A percentile compares a stretch with the other conserved stretches of the same genome.
Conservation (phyloP, 768 basidiomycete species). For the Suillus cothurnatus region DNA sequence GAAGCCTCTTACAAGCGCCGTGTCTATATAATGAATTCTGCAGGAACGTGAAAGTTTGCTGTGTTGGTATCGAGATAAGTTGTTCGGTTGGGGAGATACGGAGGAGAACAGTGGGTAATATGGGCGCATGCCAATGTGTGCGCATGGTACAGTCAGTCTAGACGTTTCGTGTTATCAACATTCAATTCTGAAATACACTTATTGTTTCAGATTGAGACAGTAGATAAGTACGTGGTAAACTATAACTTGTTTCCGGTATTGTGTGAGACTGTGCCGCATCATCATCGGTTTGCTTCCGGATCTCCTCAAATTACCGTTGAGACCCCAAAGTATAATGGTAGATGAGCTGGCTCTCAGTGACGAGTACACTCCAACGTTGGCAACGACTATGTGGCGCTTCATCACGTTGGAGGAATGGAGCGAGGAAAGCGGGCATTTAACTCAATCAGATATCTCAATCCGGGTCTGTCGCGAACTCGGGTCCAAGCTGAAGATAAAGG, state of each 20-base stretch:
- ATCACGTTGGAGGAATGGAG: too few relatives aligned
- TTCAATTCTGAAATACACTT: too few relatives aligned
- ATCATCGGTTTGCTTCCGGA: neutral
- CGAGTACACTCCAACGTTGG: too few relatives aligned
- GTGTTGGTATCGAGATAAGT: constrained; percentile 1
- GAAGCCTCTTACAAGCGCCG: neutral
- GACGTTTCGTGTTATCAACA: neutral
- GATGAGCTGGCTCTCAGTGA: neutral
- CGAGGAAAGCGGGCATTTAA: neutral
- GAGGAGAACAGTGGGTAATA: neutral
- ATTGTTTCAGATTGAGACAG: neutral
- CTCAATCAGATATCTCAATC: neutral
- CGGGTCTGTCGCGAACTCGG: neutral
- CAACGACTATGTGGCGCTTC: neutral
- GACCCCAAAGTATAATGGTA: too few relatives aligned
- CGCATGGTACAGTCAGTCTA: neutral
- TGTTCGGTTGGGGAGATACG: constrained; percentile 1
- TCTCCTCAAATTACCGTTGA: neutral
- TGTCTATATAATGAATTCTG: neutral
- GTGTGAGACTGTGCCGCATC: neutral
- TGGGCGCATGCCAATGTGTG: neutral
- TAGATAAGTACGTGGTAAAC: neutral
- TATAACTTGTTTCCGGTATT: neutral
- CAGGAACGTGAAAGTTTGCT: neutral
- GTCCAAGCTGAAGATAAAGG: neutral